Evolutionary conservation across 805 yeast genomes (phyloP).

Genomic region (Ogataea allantospora): DNA sequence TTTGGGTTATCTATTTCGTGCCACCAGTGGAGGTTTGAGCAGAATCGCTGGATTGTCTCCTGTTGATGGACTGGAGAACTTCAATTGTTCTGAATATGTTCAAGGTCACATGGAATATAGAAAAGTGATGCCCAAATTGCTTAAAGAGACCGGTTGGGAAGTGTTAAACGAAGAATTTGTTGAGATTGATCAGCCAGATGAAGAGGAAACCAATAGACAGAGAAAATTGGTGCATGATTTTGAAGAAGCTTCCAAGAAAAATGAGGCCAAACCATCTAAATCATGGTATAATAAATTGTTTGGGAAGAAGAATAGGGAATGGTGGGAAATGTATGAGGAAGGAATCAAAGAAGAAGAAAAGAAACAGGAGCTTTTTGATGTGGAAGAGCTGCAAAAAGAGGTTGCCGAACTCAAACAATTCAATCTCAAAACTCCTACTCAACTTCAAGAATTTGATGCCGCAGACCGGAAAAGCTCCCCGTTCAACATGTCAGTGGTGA

Average conservation of each 20-base stretch:
- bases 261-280: constrained; percentile 46
- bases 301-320: constrained; percentile 49
- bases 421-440: constrained; percentile 16
- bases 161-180: constrained; percentile 87
- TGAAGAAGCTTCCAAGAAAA: constrained; percentile 64
- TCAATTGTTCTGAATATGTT: constrained; percentile 81
- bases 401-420: constrained; percentile 30
- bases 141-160: constrained; percentile 70
- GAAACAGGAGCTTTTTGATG: constrained; percentile 39
- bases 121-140: constrained; percentile 82
- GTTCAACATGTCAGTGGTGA: constrained; percentile 22
- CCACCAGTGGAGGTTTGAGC: constrained; percentile 90
- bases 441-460: constrained; percentile 1
- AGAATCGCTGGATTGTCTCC: constrained; percentile 90
- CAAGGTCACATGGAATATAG: constrained; percentile 98
- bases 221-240: constrained; percentile 80
- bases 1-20: constrained; percentile 89
- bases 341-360: constrained; percentile 32
- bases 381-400: constrained; percentile 43
- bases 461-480: constrained; percentile 5
- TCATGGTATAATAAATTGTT: constrained; percentile 42
- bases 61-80: constrained; percentile 73
- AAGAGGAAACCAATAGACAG: constrained; percentile 80
- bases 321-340: constrained; percentile 57
- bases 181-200: constrained; percentile 95